Conservation (phyloP, 2,329 filamentous ascomycete genomes). For the Ophiocordyceps robertsii region DNA sequence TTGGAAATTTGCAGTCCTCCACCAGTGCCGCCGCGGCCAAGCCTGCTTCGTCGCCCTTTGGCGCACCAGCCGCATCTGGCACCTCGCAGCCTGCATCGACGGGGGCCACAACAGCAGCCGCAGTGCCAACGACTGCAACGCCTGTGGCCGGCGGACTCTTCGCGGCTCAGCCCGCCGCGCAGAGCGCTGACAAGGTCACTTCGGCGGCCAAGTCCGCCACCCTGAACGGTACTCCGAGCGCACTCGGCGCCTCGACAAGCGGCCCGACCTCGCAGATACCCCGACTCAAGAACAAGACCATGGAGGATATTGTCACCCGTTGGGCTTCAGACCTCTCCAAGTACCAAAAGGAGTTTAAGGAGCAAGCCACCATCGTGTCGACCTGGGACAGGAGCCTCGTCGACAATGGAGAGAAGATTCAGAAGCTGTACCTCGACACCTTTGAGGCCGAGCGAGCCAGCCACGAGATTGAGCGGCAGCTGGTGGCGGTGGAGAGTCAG, state of each 20-base stretch:
- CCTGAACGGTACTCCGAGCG: conserved; percentile 18
- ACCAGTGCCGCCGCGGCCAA: conserved; percentile 5
- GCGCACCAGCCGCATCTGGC: conserved; percentile 9
- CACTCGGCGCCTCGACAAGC: conserved; percentile 58
- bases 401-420: conserved; percentile 89
- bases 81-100: conserved; percentile 14
- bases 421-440: conserved; percentile 81
- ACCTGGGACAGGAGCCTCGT: conserved; percentile 87
- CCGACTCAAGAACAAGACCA: conserved; percentile 92
- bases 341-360: conserved; percentile 93
- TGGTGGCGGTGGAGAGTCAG: conserved; percentile 78
- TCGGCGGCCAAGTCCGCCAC: conserved; percentile 12
- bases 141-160: conserved; percentile 16
- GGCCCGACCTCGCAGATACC: conserved; percentile 77
- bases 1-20: conserved; percentile 11
- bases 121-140: conserved; percentile 7
- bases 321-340: conserved; percentile 94
- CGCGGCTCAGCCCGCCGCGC: conserved; percentile 18
- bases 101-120: conserved; percentile 12
- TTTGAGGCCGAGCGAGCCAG: conserved; percentile 90
- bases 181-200: conserved; percentile 8
- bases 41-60: conserved; percentile 6
- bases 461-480: conserved; percentile 83
- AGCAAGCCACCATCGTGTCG: conserved; percentile 75
- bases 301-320: conserved; percentile 95